phyloP scores from a whole-genome alignment of 1,284 basidiomycete species.

The Lignosus rhinocerotis region DNA sequence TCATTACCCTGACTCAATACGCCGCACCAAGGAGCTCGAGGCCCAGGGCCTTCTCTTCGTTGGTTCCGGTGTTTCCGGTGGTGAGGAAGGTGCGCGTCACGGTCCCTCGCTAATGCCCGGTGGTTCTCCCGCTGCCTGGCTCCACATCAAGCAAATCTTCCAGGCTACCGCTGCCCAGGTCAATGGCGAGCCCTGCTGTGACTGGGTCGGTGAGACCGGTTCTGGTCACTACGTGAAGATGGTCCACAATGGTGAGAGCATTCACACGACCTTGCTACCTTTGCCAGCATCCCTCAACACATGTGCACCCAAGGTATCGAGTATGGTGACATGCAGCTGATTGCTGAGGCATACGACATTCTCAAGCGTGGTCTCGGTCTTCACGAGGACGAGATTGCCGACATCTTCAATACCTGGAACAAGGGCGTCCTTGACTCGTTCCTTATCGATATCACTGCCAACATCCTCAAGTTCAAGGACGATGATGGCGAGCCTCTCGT shows the following conservation, averaged over 20 bases:
- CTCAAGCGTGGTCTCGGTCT: constrained; percentile 95
- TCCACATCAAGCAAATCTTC: constrained; percentile 97
- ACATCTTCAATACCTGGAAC: constrained; percentile 94
- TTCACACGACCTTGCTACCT: constrained; percentile 24
- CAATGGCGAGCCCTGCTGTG: constrained; percentile 96
- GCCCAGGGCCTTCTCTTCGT: constrained; percentile 95
- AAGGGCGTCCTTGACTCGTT: constrained; percentile 99
- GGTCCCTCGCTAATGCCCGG: constrained; percentile 99
- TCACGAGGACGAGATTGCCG: constrained; percentile 82
- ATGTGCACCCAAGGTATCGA: constrained; percentile 74
- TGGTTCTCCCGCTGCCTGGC: constrained; percentile 94
- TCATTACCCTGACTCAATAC: constrained; percentile 98
- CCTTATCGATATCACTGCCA: constrained; percentile 97
- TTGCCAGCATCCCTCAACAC: constrained; percentile 12
- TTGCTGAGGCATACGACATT: constrained; percentile 98
- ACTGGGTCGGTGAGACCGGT: constrained; percentile 98
- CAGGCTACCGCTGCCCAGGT: constrained; percentile 97
- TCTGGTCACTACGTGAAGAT: constrained; percentile 97
- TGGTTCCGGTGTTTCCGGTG: constrained; percentile 98
- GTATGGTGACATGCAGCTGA: constrained; percentile 99
- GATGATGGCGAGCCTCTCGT: constrained; percentile 91
- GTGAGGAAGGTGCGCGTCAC: constrained; percentile 97
- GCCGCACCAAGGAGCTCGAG: constrained; percentile 92
- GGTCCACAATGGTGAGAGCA: constrained; percentile 90
- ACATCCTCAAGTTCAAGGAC: constrained; percentile 96